Conservation (phyloP, 495 filamentous ascomycete genomes). For the Xylaria telfairii region DNA sequence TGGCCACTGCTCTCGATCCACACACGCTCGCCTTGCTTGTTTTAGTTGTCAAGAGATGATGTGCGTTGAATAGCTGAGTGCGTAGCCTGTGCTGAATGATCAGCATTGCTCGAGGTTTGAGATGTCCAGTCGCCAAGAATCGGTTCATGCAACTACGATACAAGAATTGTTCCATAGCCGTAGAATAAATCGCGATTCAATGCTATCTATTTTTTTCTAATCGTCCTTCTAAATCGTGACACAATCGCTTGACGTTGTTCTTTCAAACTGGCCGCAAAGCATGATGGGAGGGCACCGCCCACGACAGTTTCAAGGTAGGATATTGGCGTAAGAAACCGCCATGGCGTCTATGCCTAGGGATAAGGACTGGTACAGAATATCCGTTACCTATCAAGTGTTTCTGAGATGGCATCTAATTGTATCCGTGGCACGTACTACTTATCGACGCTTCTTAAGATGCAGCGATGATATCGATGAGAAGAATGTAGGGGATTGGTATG, state of each 20-base stretch:
- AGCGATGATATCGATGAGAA: neutral
- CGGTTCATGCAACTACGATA: neutral
- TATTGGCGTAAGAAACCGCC: neutral
- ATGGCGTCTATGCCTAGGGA: neutral
- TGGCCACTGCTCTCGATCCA: neutral
- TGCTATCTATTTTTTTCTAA: neutral
- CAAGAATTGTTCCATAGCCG: neutral
- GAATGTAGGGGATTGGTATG: neutral
- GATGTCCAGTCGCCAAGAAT: neutral
- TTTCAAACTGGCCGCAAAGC: neutral
- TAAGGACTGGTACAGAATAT: neutral
- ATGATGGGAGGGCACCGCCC: neutral
- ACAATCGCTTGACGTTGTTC: neutral
- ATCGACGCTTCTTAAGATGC: neutral
- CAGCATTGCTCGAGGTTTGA: conserved; percentile 16
- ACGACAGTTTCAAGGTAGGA: neutral
- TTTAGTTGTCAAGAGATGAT: neutral
- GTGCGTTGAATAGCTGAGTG: neutral
- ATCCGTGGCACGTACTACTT: too few relatives aligned
- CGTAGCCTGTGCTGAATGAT: conserved; percentile 1
- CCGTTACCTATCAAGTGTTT: neutral
- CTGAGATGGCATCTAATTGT: neutral
- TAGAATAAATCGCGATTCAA: neutral
- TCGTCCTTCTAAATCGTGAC: neutral
- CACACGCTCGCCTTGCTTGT: neutral